Evolutionary conservation across 345 rosid genomes (phyloP), one percentile per base, ranked within the genome.

Genomic region (Salix arbutifolia): DNA sequence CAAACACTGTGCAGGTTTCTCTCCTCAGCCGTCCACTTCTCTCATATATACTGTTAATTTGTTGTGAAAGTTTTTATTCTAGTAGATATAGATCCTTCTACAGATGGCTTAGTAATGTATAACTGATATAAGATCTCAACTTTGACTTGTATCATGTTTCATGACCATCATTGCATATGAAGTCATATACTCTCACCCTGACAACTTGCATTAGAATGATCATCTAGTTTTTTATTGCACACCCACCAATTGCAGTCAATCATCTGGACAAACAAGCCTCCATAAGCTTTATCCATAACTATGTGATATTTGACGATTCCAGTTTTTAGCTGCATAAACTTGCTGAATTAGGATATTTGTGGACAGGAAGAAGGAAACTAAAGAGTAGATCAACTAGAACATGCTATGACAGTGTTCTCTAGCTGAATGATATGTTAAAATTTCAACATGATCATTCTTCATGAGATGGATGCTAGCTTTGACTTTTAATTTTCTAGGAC

Each of bases 1-100:
- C 86, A 90, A 83, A 89, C 82, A 8, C 70, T 91, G 21, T 96
- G 99, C 99, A 91, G 96, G 99, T 93, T 72, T 66, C 25, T 71
- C 38, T 67, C 65, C 58, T 25, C 44, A 17, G 40, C 2, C 23
- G 23, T 46, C 48, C 73, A 31, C 21, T 38, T 53, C 21, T 72
- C 30, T 70, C 65, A 28, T 21, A 50, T 18, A 9, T n/a, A 3
- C 18, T 72, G n/a, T 23, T 58, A 58, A 23, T 58, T 33, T 2
- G 42, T 12, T 26, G 0, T 40, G 17, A 11, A 65, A 65, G n/a
- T 14, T 65, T 26, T 14, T 65, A 26, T 65, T 65, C 16, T 19
- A 31, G 8, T 31, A 17, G 11, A 17, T 65, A 31, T 16, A 65
- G 38, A 65, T 26, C n/a, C 38, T 31, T 65, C 38, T 30, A 8